These are phyloP conservation scores for Microcyclosporella mali DNA, from an alignment of 2,329 filamentous ascomycete species.

Conservation along the genomic window DNA sequence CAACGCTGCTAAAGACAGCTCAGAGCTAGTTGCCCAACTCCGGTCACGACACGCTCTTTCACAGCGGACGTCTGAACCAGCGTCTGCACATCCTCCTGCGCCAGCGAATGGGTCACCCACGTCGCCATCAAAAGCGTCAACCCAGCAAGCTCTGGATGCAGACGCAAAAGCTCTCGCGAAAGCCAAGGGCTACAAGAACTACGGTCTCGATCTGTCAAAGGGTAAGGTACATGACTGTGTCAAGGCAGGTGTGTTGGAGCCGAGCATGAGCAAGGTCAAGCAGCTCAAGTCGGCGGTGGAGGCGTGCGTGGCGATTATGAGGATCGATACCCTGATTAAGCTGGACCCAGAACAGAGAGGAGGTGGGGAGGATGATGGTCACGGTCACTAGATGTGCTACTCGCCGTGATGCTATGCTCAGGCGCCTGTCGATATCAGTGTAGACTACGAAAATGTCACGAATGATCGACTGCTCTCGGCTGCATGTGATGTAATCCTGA, in stretches of 20 bases:
- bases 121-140: slow-evolving; percentile 19
- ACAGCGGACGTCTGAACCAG: slow-evolving; percentile 84
- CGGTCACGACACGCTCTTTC: slow-evolving; percentile 90
- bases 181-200: slow-evolving; percentile 98
- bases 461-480: neutral
- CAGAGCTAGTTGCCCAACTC: slow-evolving; percentile 90
- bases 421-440: no score
- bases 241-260: slow-evolving; percentile 92
- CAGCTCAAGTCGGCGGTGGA: slow-evolving; percentile 98
- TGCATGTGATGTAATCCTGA: slow-evolving; percentile 6
- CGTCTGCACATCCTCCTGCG: slow-evolving; percentile 31
- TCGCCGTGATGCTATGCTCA: no score
- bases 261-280: slow-evolving; percentile 95
- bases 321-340: slow-evolving; percentile 98
- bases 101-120: slow-evolving; percentile 14
- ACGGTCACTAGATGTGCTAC: slow-evolving; percentile 28
- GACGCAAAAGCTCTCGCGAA: slow-evolving; percentile 85
- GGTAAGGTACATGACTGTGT: slow-evolving; percentile 89
- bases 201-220: slow-evolving; percentile 82
- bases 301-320: slow-evolving; percentile 98
- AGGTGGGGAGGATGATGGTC: slow-evolving; percentile 62
- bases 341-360: slow-evolving; percentile 77
- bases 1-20: slow-evolving; percentile 94
- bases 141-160: slow-evolving; percentile 36
- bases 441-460: no score